These are phyloP conservation scores for Austroboletus niveus DNA, from an alignment of 1,284 basidiomycete species.

Conservation along the genomic window DNA sequence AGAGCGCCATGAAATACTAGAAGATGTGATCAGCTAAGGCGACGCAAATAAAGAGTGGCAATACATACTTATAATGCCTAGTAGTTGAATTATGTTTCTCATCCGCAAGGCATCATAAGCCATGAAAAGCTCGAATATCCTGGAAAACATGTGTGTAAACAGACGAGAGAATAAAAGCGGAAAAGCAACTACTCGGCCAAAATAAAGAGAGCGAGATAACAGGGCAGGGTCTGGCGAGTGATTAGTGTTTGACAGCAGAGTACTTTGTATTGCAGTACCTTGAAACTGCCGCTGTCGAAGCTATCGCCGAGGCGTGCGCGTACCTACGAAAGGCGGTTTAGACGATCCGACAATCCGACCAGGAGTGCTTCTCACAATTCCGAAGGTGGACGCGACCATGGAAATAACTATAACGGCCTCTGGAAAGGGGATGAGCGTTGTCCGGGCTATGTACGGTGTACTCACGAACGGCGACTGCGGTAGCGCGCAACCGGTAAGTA, in stretches of 20 bases:
- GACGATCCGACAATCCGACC: background rate
- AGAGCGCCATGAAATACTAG: slow-evolving; percentile 73
- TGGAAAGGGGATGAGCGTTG: slow-evolving; percentile 22
- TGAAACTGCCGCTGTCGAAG: slow-evolving; percentile 46
- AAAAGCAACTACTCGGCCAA: slow-evolving; percentile 63
- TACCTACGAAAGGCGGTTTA: slow-evolving; percentile 42
- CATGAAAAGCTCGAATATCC: slow-evolving; percentile 71
- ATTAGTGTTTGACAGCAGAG: slow-evolving; percentile 8
- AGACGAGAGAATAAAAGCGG: background rate
- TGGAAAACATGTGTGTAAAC: slow-evolving; percentile 27
- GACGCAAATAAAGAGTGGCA: slow-evolving; percentile 18
- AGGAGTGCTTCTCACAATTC: slow-evolving; percentile 38
- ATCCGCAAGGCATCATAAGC: slow-evolving; percentile 71
- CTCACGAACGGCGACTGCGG: slow-evolving; percentile 47
- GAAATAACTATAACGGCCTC: slow-evolving; percentile 52
- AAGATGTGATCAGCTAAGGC: slow-evolving; percentile 18
- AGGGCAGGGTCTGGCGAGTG: slow-evolving; percentile 65
- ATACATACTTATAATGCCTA: slow-evolving; percentile 62
- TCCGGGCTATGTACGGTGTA: slow-evolving; percentile 10
- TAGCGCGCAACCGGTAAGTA: background rate
- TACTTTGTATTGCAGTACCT: slow-evolving; percentile 37
- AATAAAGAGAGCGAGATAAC: slow-evolving; percentile 77
- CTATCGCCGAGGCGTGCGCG: slow-evolving; percentile 43
- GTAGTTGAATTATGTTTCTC: slow-evolving; percentile 74
- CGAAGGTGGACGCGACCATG: slow-evolving; percentile 55